Conservation (phyloP, 2,329 filamentous ascomycete genomes). For the Stachybotrys chlorohalonatus region DNA sequence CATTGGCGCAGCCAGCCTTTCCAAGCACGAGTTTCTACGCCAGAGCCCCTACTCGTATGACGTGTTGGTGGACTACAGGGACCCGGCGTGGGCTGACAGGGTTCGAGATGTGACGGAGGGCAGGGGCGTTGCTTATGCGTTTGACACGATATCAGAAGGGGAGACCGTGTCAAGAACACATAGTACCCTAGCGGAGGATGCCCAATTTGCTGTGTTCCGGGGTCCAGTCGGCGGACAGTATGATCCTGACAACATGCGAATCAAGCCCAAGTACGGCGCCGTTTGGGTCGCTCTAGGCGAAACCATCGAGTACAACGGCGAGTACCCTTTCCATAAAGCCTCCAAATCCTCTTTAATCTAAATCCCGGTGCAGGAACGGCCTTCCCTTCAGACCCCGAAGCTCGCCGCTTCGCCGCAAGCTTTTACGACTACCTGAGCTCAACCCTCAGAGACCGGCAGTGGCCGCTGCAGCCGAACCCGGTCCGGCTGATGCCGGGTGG, state of each 20-base stretch:
- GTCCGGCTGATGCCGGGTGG: conserved; percentile 22
- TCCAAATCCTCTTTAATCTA: neutral
- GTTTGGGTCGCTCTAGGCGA: conserved; percentile 32
- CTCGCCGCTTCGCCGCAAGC: conserved; percentile 18
- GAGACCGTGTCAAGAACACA: conserved; percentile 21
- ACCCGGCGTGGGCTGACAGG: conserved; percentile 20
- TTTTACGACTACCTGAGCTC: conserved; percentile 26
- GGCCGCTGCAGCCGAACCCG: conserved; percentile 17
- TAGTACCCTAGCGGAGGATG: conserved; percentile 15
- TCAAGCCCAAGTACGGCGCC: conserved; percentile 28
- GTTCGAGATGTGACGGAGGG: conserved; percentile 14
- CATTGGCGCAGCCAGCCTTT: conserved; percentile 18
- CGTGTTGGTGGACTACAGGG: conserved; percentile 26
- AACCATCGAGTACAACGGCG: conserved; percentile 27
- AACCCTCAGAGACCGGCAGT: neutral
- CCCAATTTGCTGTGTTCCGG: conserved; percentile 15
- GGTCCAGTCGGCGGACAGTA: conserved; percentile 12
- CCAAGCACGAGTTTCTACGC: conserved; percentile 15
- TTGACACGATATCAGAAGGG: conserved; percentile 31
- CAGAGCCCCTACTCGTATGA: conserved; percentile 26
- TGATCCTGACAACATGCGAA: conserved; percentile 10
- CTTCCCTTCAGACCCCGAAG: conserved; percentile 10
- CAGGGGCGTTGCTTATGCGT: conserved; percentile 22
- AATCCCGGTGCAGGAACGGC: neutral
- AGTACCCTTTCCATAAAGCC: conserved; percentile 8